A percentile compares a stretch with the other conserved stretches of the same genome.
phyloP scores from a whole-genome alignment of 306 rosid species.

The Trifolium pratense region DNA sequence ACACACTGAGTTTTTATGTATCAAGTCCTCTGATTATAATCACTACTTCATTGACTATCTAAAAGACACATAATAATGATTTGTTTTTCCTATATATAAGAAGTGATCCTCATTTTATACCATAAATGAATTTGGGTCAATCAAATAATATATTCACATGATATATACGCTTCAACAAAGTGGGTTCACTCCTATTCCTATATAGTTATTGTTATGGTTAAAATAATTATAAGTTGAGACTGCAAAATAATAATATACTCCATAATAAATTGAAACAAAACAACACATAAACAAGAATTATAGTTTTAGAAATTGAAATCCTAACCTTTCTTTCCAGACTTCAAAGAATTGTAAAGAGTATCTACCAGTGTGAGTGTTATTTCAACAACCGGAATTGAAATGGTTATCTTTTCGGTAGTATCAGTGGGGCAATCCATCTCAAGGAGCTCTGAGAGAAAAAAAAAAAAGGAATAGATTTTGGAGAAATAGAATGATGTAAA shows the following conservation, averaged over 20 bases:
- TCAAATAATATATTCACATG: conserved; percentile 9
- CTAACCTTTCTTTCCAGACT: conserved; percentile 65
- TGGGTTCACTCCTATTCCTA: neutral
- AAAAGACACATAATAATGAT: neutral
- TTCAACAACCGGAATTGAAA: conserved; percentile 80
- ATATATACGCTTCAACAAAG: neutral
- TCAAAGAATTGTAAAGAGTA: conserved; percentile 49
- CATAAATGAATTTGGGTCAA: neutral
- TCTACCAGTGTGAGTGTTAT: conserved; percentile 68
- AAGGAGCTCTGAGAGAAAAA: conserved; percentile 58
- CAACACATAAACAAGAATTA: neutral
- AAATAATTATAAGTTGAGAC: neutral
- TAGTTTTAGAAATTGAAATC: conserved; percentile 33
- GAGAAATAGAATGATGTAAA: conserved; percentile 13
- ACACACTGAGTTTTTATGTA: neutral
- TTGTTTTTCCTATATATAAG: conserved; percentile 7
- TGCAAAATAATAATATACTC: neutral
- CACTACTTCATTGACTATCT: neutral
- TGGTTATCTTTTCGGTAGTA: conserved; percentile 45
- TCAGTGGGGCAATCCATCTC: conserved; percentile 68
- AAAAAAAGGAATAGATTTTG: conserved; percentile 11
- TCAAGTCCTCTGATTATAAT: neutral
- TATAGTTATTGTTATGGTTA: neutral
- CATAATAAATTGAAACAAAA: conserved; percentile 11
- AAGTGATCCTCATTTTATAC: conserved; percentile 17